A percentile compares a stretch with the other conserved stretches of the same genome.
Evolutionary conservation across 2,329 filamentous ascomycete species (phyloP).

Genomic region (Phialophora chinensis): DNA sequence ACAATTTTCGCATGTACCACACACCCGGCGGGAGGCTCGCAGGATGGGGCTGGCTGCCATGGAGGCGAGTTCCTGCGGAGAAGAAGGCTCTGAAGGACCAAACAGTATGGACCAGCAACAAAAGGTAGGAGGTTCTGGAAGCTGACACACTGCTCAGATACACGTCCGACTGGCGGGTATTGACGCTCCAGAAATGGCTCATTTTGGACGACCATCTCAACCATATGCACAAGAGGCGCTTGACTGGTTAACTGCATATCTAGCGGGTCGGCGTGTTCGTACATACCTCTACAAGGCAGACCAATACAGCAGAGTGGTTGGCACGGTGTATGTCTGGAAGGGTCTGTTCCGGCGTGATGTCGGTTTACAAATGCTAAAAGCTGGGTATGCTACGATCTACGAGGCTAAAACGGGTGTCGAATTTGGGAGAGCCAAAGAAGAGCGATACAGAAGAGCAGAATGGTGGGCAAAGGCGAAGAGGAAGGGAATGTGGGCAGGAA

Average conservation of each 20-base stretch:
- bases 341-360: conserved; percentile 76
- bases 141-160: conserved; percentile 57
- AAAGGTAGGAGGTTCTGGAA: neutral
- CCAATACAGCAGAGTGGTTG: conserved; percentile 91
- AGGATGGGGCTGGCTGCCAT: conserved; percentile 89
- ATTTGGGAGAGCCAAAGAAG: conserved; percentile 73
- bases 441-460: conserved; percentile 56
- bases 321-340: conserved; percentile 73
- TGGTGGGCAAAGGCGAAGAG: conserved; percentile 66
- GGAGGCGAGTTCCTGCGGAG: conserved; percentile 71
- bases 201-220: conserved; percentile 89
- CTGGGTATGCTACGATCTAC: conserved; percentile 86
- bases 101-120: conserved; percentile 63
- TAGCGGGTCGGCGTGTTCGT: conserved; percentile 75
- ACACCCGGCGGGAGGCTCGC: conserved; percentile 86
- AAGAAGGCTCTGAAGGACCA: conserved; percentile 73
- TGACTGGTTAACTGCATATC: conserved; percentile 75
- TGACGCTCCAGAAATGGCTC: conserved; percentile 89
- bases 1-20: conserved; percentile 93
- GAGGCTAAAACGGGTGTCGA: conserved; percentile 90
- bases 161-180: conserved; percentile 87
- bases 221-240: conserved; percentile 82
- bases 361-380: conserved; percentile 85
- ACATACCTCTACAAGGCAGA: conserved; percentile 84
- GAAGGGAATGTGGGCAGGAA: conserved; percentile 76